Evolutionary conservation across 2,329 filamentous ascomycete species (phyloP).

Genomic region (Monosporascus sp.): DNA sequence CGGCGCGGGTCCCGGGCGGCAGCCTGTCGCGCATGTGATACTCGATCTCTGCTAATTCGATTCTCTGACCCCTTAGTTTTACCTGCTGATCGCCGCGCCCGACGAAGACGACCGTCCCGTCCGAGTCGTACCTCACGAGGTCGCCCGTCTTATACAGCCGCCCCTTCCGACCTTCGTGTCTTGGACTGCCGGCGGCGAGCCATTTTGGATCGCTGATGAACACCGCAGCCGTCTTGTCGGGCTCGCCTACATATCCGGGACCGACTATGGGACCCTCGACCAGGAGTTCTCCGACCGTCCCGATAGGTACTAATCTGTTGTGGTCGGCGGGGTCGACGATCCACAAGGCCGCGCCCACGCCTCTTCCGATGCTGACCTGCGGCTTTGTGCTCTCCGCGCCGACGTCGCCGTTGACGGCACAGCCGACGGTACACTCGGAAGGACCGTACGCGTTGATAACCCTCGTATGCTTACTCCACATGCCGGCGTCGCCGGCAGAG

Average conservation of each 20-base stretch:
- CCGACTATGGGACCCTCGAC: constrained; percentile 57
- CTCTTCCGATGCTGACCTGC: constrained; percentile 40
- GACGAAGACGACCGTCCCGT: constrained; percentile 50
- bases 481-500: constrained; percentile 41
- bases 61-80: constrained; percentile 60
- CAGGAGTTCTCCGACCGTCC: constrained; percentile 46
- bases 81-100: constrained; percentile 64
- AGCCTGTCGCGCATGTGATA: constrained; percentile 41
- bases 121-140: constrained; percentile 46
- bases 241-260: constrained; percentile 54
- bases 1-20: constrained; percentile 36
- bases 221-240: constrained; percentile 48
- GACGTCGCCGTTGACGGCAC: constrained; percentile 41
- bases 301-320: constrained; percentile 40
- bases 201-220: constrained; percentile 54
- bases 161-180: constrained; percentile 31
- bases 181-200: constrained; percentile 35
- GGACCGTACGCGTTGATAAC: constrained; percentile 49
- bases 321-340: constrained; percentile 44
- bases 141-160: constrained; percentile 57
- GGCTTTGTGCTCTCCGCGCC: constrained; percentile 26
- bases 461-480: constrained; percentile 40
- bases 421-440: constrained; percentile 49
- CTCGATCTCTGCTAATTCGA: constrained; percentile 54
- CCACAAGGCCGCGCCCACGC: constrained; percentile 43